phyloP scores from a whole-genome alignment of 331 rosid genomes.

The Phaseolus coccineus region DNA sequence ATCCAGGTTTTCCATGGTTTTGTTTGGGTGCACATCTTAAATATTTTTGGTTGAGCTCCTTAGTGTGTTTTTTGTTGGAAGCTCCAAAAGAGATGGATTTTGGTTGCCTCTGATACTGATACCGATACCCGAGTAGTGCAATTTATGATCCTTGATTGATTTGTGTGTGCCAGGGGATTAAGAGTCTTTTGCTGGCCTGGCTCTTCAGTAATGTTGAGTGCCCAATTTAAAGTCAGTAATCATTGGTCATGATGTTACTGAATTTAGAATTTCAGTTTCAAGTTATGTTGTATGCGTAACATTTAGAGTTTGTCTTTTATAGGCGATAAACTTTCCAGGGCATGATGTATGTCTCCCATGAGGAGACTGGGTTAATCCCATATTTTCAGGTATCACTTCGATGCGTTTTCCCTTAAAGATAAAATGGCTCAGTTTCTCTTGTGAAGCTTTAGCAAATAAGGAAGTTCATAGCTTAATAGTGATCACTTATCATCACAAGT shows the following conservation, averaged over 20 bases:
- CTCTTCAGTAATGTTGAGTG: not conserved
- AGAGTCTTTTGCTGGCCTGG: not conserved
- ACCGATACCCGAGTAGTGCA: constrained; percentile 30
- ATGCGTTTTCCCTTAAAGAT: constrained; percentile 32
- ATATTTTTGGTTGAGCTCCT: constrained; percentile 11
- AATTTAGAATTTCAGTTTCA: constrained; percentile 23
- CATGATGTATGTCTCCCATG: constrained; percentile 44
- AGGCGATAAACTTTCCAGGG: constrained; percentile 30
- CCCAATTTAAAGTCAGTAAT: constrained; percentile 27
- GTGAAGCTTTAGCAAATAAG: not conserved
- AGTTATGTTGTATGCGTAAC: constrained; percentile 11
- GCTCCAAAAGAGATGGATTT: constrained; percentile 37
- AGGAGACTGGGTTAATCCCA: constrained; percentile 31
- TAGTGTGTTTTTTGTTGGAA: constrained; percentile 32
- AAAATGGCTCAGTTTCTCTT: constrained; percentile 19
- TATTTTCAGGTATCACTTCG: constrained; percentile 36
- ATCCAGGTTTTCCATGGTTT: constrained; percentile 12
- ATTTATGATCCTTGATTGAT: constrained; percentile 34
- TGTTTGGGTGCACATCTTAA: not conserved
- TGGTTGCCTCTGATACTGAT: constrained; percentile 37
- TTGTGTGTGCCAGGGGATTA: constrained; percentile 35
- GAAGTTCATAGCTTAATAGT: not conserved
- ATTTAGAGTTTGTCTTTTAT: constrained; percentile 26
- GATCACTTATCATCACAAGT: constrained; percentile 10
- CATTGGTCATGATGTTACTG: constrained; percentile 5